Evolutionary conservation across 1,284 basidiomycete genomes (phyloP).

Genomic region (Trichosporon ovoides): DNA sequence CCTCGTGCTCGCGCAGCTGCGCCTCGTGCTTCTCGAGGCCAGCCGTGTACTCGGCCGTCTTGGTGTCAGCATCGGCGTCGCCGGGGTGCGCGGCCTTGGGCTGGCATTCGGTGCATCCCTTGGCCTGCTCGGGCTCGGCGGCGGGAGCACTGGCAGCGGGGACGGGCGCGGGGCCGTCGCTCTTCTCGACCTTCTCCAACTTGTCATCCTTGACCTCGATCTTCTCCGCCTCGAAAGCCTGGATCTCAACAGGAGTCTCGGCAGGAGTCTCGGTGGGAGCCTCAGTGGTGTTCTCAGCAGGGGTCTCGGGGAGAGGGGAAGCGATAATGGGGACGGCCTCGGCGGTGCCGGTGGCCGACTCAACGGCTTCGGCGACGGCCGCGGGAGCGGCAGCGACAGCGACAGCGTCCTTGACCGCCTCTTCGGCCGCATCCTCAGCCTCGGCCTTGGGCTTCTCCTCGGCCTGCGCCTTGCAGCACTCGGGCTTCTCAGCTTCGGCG

Average conservation of each 20-base stretch:
- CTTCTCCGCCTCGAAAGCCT: neutral
- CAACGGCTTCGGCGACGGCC: too few species aligned
- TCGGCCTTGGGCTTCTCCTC: neutral
- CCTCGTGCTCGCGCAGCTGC: neutral
- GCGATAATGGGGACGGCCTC: too few species aligned
- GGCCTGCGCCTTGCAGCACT: neutral
- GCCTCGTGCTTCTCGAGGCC: neutral
- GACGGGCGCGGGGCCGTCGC: too few species aligned
- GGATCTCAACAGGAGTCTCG: too few species aligned
- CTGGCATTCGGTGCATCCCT: too few species aligned
- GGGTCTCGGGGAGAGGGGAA: neutral
- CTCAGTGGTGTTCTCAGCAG: neutral
- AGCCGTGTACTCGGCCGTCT: neutral
- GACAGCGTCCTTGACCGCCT: neutral
- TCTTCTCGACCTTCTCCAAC: too few species aligned
- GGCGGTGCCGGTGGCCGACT: too few species aligned
- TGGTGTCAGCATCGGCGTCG: neutral
- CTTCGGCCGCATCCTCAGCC: neutral
- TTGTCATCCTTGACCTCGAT: neutral
- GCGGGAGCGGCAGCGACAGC: neutral
- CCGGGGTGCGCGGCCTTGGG: too few species aligned
- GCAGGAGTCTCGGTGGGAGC: neutral
- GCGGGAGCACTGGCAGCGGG: neutral
- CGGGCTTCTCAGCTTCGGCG: too few species aligned
- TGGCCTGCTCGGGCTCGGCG: neutral